Evolutionary conservation across 768 basidiomycete species (phyloP), one percentile per base, ranked within the genome.

Genomic region (Sporobolomyces roseus): DNA sequence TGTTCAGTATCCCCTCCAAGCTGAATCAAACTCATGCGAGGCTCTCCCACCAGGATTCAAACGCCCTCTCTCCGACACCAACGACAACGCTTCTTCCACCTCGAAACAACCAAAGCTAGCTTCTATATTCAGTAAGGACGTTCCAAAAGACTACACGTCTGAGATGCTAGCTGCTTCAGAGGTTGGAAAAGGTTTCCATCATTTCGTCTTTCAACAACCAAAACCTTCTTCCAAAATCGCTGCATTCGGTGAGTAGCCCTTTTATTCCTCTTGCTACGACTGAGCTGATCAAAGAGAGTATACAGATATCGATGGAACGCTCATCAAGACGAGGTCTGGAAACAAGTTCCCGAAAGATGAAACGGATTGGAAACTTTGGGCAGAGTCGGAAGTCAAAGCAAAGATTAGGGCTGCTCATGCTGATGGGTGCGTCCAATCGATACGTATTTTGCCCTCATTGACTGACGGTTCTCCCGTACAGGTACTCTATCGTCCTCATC

Each of bases 231-330:
- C 8, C 45, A 71, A 71, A 41, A 51, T 71, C 13, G 64, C 65
- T 1, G 65, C 70, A 0, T 63, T 63, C 21, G 63, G 63, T 70
- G 17, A 48, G 66, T 45, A 52, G 1, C 4, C 16, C 36, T 32
- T 12, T 19, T 32, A 36, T 10, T 19, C 14, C n/a, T 38, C 0
- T 5, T 8, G 3, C 7, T 7, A 36, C 32, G 16, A 33, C 29
- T 49, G 48, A 17, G 10, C 32, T 41, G 38, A 41, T 41, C 32
- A 0, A 75, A 84, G 91, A 36, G 88, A 89, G 14, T 83, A 86
- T 17, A 17, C 89, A 93, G 93, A 96, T 77, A 80, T 96, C 29
- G 93, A 96, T 76, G 91, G 89, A 4, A 93, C 91, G 0, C 74
- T 93, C 66, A 91, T 96, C 77, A 76, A 78, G 62, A 77, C 82